These are phyloP conservation scores for Fusarium sp. DNA, from an alignment of 2,329 filamentous ascomycete genomes.

Conservation along the genomic window DNA sequence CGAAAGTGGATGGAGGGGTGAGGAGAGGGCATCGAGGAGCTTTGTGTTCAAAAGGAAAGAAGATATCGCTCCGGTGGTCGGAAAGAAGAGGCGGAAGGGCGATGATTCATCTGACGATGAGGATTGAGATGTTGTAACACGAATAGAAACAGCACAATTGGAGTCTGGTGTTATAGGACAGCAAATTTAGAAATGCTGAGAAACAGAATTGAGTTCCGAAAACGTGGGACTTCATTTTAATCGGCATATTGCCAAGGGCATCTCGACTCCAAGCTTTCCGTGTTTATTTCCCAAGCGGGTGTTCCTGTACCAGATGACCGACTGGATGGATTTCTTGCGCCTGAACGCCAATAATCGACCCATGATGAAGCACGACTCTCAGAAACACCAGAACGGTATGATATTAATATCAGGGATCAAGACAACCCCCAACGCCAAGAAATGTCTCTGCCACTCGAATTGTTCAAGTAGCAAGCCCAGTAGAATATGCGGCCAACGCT, in stretches of 20 bases:
- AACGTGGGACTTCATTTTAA: neutral
- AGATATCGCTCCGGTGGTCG: constrained; percentile 50
- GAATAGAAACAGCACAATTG: constrained; percentile 1
- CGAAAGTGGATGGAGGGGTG: constrained; percentile 55
- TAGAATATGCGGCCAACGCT: constrained; percentile 1
- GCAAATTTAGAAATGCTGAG: neutral
- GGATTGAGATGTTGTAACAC: constrained; percentile 11
- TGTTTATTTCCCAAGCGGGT: neutral
- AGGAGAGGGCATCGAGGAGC: constrained; percentile 61
- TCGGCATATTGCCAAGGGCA: constrained; percentile 8
- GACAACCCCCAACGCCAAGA: constrained; percentile 18
- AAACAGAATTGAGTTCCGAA: neutral
- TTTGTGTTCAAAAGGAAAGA: constrained; percentile 71
- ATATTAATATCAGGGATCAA: neutral
- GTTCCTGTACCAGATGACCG: neutral
- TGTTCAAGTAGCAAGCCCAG: constrained; percentile 1
- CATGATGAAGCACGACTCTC: neutral
- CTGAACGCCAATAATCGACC: neutral
- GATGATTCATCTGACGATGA: constrained; percentile 50
- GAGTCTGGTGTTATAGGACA: constrained; percentile 17
- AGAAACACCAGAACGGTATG: neutral
- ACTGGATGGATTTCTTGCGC: neutral
- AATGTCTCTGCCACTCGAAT: neutral
- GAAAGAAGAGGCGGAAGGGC: constrained; percentile 45
- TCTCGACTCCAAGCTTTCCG: neutral